Evolutionary conservation across 1,139 yeast genomes (phyloP), one percentile per base, ranked within the genome.

Genomic region (Hyphopichia khmerensis): DNA sequence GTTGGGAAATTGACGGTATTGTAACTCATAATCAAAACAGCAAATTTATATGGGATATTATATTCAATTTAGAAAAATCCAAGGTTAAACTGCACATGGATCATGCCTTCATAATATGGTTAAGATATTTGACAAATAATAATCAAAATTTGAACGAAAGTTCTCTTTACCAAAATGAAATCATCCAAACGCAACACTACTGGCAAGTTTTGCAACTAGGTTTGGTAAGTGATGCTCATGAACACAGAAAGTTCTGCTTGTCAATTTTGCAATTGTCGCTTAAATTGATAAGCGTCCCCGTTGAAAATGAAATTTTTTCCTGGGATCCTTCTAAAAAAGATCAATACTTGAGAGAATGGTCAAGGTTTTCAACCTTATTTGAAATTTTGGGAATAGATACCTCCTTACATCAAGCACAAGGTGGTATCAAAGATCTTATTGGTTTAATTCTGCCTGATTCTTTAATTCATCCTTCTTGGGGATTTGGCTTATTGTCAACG

Each of bases 331-430:
- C 52, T 0, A 49, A 67, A 1, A 53, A 53, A 3, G 55, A 56
- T 0, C 51, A 53, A 3, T 69, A 74, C 40, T 53, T 78, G 31
- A 68, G 67, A 14, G 79, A 81, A 37, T 90, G 96, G 96, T 75
- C 79, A 38, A 72, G 88, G 46, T 90, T 72, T 53, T 72, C 81
- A 29, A 87, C 96, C 0, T 65, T 90, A 13, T 85, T 81, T 50
- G 96, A 90, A 56, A 85, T 90, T 39, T 66, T 88, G 33, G 95
- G 90, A 2, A 76, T 90, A 38, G 97, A 90, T 58, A 84, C 96
- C 0, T 87, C 96, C 0, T 67, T 87, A 53, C 91, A 90, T 55
- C 97, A 90, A 61, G 82, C 93, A 0, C 84, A 84, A 51, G 96
- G 90, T 11, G 95, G 95, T 0, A 64, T 79, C 2, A 64, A 65